Percentiles rank a stretch among this genome's conserved stretches.
Conservation (phyloP, 2,329 filamentous ascomycete genomes). For the Phaeosphaeria sp. region DNA sequence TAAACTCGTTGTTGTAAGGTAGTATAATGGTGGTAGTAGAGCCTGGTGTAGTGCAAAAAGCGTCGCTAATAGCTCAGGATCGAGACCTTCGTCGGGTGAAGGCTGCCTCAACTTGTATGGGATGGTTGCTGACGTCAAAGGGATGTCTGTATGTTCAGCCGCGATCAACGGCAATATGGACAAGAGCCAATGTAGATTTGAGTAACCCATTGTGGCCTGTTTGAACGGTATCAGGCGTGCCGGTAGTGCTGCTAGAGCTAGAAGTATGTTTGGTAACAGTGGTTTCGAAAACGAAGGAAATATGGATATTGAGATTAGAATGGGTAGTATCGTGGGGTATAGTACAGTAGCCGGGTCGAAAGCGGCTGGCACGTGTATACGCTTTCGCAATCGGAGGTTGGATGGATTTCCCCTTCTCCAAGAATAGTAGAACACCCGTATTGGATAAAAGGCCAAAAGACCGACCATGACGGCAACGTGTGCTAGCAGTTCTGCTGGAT, state of each 20-base stretch:
- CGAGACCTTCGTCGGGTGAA: slow-evolving; percentile 45
- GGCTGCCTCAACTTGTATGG: slow-evolving; percentile 46
- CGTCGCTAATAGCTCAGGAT: slow-evolving; percentile 66
- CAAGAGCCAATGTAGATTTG: slow-evolving; percentile 78
- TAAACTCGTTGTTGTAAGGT: slow-evolving; percentile 87
- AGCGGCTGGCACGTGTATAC: slow-evolving; percentile 70
- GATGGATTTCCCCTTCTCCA: slow-evolving; percentile 30
- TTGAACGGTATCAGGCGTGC: slow-evolving; percentile 72
- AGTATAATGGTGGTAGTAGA: slow-evolving; percentile 74
- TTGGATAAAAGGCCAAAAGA: slow-evolving; percentile 46
- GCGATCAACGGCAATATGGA: slow-evolving; percentile 72
- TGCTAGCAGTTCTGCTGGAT: slow-evolving; percentile 48
- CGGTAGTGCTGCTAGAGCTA: slow-evolving; percentile 80
- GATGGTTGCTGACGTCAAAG: slow-evolving; percentile 38
- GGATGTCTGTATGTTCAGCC: slow-evolving; percentile 53
- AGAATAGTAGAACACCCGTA: slow-evolving; percentile 45
- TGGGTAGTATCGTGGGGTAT: slow-evolving; percentile 79
- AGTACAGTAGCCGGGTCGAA: slow-evolving; percentile 93
- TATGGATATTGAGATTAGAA: slow-evolving; percentile 78
- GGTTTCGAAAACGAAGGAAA: slow-evolving; percentile 65
- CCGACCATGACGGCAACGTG: slow-evolving; percentile 43
- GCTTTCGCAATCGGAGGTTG: slow-evolving; percentile 44
- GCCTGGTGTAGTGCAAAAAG: slow-evolving; percentile 86
- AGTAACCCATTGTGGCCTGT: slow-evolving; percentile 63
- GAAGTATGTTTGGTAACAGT: slow-evolving; percentile 80